phyloP scores from a whole-genome alignment of 176 grass and related monocot species.

The Rhipidocladum racemiflorum region DNA sequence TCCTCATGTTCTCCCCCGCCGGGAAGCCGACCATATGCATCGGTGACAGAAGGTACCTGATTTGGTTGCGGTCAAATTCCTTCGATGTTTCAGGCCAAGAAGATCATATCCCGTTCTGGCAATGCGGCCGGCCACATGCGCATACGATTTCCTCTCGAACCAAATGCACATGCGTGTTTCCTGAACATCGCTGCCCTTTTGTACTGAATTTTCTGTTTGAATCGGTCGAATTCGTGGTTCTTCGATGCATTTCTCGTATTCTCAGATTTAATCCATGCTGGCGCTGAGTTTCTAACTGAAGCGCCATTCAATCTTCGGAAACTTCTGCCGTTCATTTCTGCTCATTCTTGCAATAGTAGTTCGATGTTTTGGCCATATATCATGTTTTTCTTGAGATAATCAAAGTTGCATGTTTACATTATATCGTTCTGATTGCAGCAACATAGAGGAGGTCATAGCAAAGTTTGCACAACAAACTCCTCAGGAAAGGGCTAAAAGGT shows the following conservation, averaged over 20 bases:
- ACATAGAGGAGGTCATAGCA: slow-evolving; percentile 52
- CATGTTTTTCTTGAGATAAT: neutral
- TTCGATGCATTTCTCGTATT: neutral
- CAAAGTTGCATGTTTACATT: neutral
- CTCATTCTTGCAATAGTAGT: neutral
- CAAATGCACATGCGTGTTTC: neutral
- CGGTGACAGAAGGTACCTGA: slow-evolving; percentile 24
- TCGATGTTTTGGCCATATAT: neutral
- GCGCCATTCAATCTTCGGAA: neutral
- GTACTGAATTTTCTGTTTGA: slow-evolving; percentile 3
- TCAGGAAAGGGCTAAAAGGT: slow-evolving; percentile 85
- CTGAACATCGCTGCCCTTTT: neutral
- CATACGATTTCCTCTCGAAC: neutral
- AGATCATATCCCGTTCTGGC: neutral
- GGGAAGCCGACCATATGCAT: slow-evolving; percentile 65
- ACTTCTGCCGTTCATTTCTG: neutral
- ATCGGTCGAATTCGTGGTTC: neutral
- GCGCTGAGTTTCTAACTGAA: neutral
- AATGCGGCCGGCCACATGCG: neutral
- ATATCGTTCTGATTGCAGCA: slow-evolving; percentile 37
- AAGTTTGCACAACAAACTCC: slow-evolving; percentile 64
- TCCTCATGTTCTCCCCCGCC: slow-evolving; percentile 64
- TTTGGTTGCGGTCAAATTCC: neutral
- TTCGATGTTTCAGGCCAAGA: neutral
- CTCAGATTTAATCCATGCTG: neutral